Evolutionary conservation across 371 early-diverging fungal genomes (phyloP), one percentile per base, ranked within the genome.

Genomic region (Mucor lusitanicus): DNA sequence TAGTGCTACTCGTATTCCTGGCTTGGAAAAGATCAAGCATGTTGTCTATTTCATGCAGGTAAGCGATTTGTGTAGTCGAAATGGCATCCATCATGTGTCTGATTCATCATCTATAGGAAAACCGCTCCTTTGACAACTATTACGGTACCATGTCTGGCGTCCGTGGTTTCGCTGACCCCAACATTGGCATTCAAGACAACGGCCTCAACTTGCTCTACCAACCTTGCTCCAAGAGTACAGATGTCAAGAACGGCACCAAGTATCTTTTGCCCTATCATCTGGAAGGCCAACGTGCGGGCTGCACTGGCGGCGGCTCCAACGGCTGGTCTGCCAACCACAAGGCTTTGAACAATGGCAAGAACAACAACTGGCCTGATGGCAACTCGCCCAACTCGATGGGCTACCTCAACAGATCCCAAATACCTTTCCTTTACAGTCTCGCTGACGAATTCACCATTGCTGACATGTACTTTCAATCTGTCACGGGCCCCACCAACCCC

Each of bases 41-140:
- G 40, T 73, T 44, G 73, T 73, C 23, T 73, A 73, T 39, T 73
- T 73, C 33, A 73, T 73, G 73, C 73, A 73, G 65, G 73, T 68
- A 61, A 37, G 40, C 8, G 11, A n/a, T n/a, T 40, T 30, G n/a
- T 19, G 0, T 5, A 44, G 7, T 4, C 44, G 19, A n/a, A n/a
- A 44, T 0, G n/a, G n/a, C 0, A 7, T 37, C 44, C n/a, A 19
- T 8, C 6, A 6, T n/a, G 19, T 44, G 3, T 44, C 44, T n/a
- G n/a, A n/a, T n/a, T n/a, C 17, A 58, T 6, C 21, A 33, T 25
- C 0, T 28, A 11, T 59, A 44, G 73, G 68, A 56, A 69, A 72
- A 59, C 56, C 73, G 69, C 32, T 59, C 65, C 8, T 65, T 65
- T 50, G 65, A 65, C 4, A 65, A 58, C 21, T 65, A 65, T 17